Percentiles rank a stretch among this genome's conserved stretches.
Conservation (phyloP, 2,329 filamentous ascomycete genomes). For the Alternaria ventricosa region DNA sequence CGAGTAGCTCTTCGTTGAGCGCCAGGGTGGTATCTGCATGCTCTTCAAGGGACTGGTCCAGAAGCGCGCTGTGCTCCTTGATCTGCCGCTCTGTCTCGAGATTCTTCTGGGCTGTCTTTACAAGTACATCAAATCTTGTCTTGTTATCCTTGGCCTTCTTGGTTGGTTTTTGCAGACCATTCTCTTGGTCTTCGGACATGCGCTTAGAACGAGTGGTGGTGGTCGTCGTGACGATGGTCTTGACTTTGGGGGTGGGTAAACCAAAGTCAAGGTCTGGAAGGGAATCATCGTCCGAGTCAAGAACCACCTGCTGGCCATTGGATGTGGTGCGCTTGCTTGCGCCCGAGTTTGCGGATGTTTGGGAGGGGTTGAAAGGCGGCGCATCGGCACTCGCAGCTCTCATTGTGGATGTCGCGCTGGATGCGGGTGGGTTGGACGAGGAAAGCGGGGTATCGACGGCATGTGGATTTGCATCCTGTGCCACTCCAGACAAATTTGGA, state of each 20-base stretch:
- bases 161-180: constrained; percentile 30
- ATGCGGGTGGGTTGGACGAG: neutral
- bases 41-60: constrained; percentile 30
- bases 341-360: constrained; percentile 36
- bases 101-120: constrained; percentile 33
- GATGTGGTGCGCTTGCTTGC: constrained; percentile 61
- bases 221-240: constrained; percentile 7
- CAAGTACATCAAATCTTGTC: constrained; percentile 27
- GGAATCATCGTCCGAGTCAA: constrained; percentile 70
- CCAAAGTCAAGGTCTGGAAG: constrained; percentile 58
- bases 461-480: neutral
- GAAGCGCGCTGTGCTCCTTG: constrained; percentile 31
- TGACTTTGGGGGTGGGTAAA: constrained; percentile 14
- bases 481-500: neutral
- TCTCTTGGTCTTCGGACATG: constrained; percentile 15
- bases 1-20: constrained; percentile 36
- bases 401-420: constrained; percentile 7
- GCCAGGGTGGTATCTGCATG: constrained; percentile 1
- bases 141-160: constrained; percentile 22
- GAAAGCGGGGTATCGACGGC: neutral
- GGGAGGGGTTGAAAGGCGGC: constrained; percentile 28
- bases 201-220: constrained; percentile 17
- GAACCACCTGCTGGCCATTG: constrained; percentile 58
- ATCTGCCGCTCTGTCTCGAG: constrained; percentile 36
- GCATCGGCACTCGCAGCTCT: constrained; percentile 4